phyloP scores from a whole-genome alignment of 1,284 basidiomycete species.

The Pisolithus thermaeus region DNA sequence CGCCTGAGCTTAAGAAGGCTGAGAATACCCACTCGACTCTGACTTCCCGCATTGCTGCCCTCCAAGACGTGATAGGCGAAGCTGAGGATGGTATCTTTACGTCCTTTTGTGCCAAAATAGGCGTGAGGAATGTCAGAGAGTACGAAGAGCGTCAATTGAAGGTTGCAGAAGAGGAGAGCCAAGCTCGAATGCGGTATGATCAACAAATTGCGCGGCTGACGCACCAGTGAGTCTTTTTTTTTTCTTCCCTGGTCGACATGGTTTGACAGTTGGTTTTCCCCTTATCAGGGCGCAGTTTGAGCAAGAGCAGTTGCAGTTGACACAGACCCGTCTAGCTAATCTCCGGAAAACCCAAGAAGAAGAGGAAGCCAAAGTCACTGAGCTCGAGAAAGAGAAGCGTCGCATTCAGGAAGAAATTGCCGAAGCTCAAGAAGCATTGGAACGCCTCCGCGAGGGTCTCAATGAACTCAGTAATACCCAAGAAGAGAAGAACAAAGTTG shows the following conservation, averaged over 20 bases:
- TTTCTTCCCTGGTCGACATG: not conserved
- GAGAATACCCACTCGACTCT: constrained; percentile 48
- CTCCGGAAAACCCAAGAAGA: constrained; percentile 50
- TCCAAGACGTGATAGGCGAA: constrained; percentile 59
- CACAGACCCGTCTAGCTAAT: constrained; percentile 57
- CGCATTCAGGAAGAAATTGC: constrained; percentile 61
- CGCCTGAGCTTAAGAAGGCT: constrained; percentile 65
- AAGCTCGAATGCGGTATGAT: constrained; percentile 79
- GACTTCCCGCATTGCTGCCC: constrained; percentile 48
- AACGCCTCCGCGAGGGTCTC: constrained; percentile 56
- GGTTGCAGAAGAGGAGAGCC: constrained; percentile 81
- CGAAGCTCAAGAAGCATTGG: constrained; percentile 56
- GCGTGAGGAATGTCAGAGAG: constrained; percentile 82
- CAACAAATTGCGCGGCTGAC: constrained; percentile 84
- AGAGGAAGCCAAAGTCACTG: constrained; percentile 54
- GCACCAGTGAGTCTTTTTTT: constrained; percentile 69
- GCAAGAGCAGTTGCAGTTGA: constrained; percentile 61
- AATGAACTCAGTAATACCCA: constrained; percentile 55
- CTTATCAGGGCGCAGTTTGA: constrained; percentile 69
- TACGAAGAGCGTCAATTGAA: constrained; percentile 93
- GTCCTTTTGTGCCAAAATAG: constrained; percentile 78
- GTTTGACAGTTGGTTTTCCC: constrained; percentile 5
- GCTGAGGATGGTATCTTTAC: constrained; percentile 83
- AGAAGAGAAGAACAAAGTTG: constrained; percentile 61
- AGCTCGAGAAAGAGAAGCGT: constrained; percentile 54